A percentile compares a stretch with the other conserved stretches of the same genome.
phyloP scores from a whole-genome alignment of 768 basidiomycete species.

The Phallus indusiatus region DNA sequence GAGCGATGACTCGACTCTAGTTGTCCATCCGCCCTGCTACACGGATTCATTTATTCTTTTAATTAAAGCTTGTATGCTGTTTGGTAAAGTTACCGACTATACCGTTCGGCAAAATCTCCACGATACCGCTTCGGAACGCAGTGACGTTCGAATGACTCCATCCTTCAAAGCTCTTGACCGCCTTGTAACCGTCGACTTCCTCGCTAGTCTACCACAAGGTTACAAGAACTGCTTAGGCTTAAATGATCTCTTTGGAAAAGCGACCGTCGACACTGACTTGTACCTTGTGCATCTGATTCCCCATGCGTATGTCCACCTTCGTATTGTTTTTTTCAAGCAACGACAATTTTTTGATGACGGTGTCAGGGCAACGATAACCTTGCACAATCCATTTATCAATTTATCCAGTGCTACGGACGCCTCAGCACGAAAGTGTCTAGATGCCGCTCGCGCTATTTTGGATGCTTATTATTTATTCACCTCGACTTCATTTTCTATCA shows the following conservation, averaged over 20 bases:
- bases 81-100: conserved; percentile 78
- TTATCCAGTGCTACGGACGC: conserved; percentile 53
- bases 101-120: conserved; percentile 69
- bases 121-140: conserved; percentile 48
- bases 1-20: conserved; percentile 52
- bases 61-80: conserved; percentile 77
- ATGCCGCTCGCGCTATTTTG: conserved; percentile 66
- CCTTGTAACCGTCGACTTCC: conserved; percentile 56
- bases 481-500: conserved; percentile 76
- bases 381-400: conserved; percentile 78
- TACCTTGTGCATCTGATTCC: conserved; percentile 84
- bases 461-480: conserved; percentile 67
- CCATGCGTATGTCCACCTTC: conserved; percentile 57
- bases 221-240: conserved; percentile 48
- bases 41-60: conserved; percentile 77
- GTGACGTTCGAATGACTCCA: conserved; percentile 13
- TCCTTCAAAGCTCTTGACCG: conserved; percentile 62
- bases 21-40: conserved; percentile 61
- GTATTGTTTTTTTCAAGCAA: conserved; percentile 6
- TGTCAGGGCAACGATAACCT: conserved; percentile 71
- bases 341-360: conserved; percentile 11
- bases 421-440: conserved; percentile 65
- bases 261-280: conserved; percentile 67
- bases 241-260: conserved; percentile 46
- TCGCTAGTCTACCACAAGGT: conserved; percentile 59